Evolutionary conservation across 805 yeast species (phyloP), one percentile per base, ranked within the genome.

Genomic region (Tetrapisispora iriomotensis): DNA sequence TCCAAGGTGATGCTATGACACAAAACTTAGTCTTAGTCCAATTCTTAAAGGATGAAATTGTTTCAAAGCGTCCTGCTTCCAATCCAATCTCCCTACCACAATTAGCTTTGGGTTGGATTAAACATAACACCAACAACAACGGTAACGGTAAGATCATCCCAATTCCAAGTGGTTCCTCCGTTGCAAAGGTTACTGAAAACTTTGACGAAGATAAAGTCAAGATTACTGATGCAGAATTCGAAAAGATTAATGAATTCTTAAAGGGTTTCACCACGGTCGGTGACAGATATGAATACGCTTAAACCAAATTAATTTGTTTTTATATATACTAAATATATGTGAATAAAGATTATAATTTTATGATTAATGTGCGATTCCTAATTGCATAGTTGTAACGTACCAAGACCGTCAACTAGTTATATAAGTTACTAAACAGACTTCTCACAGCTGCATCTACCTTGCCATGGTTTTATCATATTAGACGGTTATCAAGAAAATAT

Each of bases 141-240:
- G 68, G 49, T 7, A 47, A 49, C 14, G 73, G 87, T 20, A 66
- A 62, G 42, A 68, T 84, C 32, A 53, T 87, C 34, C 94, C 95
- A 25, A 82, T 87, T 56, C 95, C 96, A 17, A 79, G 88, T 38
- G 79, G 84, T 3, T 71, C 86, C 6, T 72, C 78, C 28, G 57
- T 63, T 3, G 65, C 59, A 9, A 77, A 84, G 56, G 75, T 81
- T 14, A 66, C 68, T 34, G 82, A 75, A 54, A 87, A 85, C 61
- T 65, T 73, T 46, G 61, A 66, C 18, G 58, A 50, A 23, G 21
- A 37, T 2, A 50, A 57, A 36, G 48, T 72, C 35, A 58, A 60
- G 9, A 62, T 86, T 39, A 56, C 76, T 2, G 77, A 72, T n/a
- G 72, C 55, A 0, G 86, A 82, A 41, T 70, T 81, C 46, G 59